Evolutionary conservation across 177 flowering plant genomes (phyloP).

Genomic region (Vitis hybrid): DNA sequence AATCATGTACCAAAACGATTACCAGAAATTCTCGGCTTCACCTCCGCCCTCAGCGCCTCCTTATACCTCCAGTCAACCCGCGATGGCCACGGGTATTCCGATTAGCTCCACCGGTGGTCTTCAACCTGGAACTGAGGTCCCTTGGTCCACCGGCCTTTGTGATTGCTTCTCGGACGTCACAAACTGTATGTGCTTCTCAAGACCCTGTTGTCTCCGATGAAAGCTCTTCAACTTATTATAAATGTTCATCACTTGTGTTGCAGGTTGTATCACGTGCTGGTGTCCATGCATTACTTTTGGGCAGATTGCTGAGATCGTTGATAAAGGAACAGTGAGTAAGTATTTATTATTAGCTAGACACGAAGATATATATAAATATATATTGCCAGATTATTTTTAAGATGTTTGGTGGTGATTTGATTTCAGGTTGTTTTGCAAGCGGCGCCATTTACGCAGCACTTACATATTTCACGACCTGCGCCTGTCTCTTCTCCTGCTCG

Average conservation of each 20-base stretch:
- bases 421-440: slow-evolving; percentile 22
- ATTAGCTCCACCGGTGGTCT: too few relatives aligned
- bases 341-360: background rate
- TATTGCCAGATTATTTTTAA: too few relatives aligned
- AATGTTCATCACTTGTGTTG: background rate
- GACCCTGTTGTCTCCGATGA: background rate
- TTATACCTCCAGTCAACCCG: too few relatives aligned
- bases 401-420: background rate
- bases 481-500: slow-evolving; percentile 13
- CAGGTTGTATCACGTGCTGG: slow-evolving; percentile 48
- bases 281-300: slow-evolving; percentile 55
- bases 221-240: background rate
- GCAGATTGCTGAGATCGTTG: slow-evolving; percentile 38
- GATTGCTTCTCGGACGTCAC: slow-evolving; percentile 26
- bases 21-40: background rate
- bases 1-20: background rate
- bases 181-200: slow-evolving; percentile 21
- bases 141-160: slow-evolving; percentile 45
- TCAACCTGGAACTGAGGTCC: background rate
- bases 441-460: slow-evolving; percentile 21
- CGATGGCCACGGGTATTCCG: too few relatives aligned
- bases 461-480: slow-evolving; percentile 7
- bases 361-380: too few relatives aligned
- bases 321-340: slow-evolving; percentile 44
- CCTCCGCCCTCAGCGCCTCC: background rate